Conservation (phyloP, 768 basidiomycete genomes). For the Termitomyces sp. region DNA sequence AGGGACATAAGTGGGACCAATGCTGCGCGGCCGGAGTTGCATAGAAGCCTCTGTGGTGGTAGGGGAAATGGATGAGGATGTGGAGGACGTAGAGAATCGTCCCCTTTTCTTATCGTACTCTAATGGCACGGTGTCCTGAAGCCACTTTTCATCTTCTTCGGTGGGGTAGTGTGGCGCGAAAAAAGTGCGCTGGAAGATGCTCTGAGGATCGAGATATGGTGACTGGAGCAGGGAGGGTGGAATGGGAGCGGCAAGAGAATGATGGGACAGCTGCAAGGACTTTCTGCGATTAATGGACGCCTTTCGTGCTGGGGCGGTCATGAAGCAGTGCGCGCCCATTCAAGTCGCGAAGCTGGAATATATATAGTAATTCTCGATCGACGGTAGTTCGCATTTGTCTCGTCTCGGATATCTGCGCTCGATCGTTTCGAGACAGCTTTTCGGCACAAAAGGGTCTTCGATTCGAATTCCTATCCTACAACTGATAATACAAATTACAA, state of each 20-base stretch:
- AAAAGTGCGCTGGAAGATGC: constrained; percentile 40
- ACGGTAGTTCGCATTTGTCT: constrained; percentile 8
- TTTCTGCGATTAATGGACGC: constrained; percentile 22
- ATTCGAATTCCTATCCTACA: constrained; percentile 1
- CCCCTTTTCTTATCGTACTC: constrained; percentile 11
- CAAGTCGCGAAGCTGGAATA: neutral
- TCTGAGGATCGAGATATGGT: constrained; percentile 47
- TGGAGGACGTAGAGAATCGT: constrained; percentile 2
- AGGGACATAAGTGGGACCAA: neutral
- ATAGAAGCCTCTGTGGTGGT: neutral
- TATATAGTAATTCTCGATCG: constrained; percentile 1
- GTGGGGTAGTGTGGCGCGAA: constrained; percentile 34
- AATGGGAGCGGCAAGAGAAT: constrained; percentile 40
- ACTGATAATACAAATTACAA: constrained; percentile 7
- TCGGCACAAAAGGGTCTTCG: neutral
- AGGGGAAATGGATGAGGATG: neutral
- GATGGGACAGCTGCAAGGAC: constrained; percentile 33
- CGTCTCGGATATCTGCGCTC: constrained; percentile 15
- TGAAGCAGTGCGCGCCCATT: neutral
- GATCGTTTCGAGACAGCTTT: constrained; percentile 4
- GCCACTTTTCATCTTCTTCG: constrained; percentile 55
- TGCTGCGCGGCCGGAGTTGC: neutral
- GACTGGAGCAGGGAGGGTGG: constrained; percentile 57
- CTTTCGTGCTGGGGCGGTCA: constrained; percentile 6
- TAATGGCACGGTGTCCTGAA: constrained; percentile 59